phyloP scores from a whole-genome alignment of 345 rosid species.

The Euphorbia pulcherrima region DNA sequence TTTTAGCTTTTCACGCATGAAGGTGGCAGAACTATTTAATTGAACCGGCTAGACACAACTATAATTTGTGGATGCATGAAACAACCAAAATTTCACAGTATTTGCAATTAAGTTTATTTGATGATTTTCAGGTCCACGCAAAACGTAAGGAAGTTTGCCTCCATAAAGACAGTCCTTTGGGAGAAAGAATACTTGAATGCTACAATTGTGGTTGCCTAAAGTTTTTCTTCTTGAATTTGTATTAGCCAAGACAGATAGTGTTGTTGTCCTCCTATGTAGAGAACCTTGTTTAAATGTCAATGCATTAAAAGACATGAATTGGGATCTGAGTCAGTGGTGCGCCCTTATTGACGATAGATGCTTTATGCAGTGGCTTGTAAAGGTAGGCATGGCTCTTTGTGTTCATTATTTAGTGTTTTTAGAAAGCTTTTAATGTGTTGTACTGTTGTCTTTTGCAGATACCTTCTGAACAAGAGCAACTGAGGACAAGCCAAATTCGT shows the following conservation, averaged over 20 bases:
- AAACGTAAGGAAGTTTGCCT: slow-evolving; percentile 99
- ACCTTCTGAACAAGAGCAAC: slow-evolving; percentile 98
- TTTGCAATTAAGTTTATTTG: not conserved
- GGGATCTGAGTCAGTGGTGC: slow-evolving; percentile 99
- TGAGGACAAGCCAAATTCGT: slow-evolving; percentile 97
- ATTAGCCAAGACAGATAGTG: slow-evolving; percentile 98
- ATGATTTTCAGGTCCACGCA: slow-evolving; percentile 78
- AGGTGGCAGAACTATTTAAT: not conserved
- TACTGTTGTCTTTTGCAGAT: slow-evolving; percentile 41
- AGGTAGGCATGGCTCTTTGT: slow-evolving; percentile 46
- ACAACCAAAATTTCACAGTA: not conserved
- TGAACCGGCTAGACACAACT: not conserved
- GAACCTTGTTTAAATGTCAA: slow-evolving; percentile 97
- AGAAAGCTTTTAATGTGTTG: slow-evolving; percentile 19
- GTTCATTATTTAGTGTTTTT: not conserved
- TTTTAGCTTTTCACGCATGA: not conserved
- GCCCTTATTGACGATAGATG: slow-evolving; percentile 99
- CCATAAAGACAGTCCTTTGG: slow-evolving; percentile 98
- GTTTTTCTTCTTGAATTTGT: slow-evolving; percentile 98
- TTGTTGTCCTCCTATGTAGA: slow-evolving; percentile 96
- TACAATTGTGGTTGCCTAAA: slow-evolving; percentile 97
- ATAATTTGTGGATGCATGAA: not conserved
- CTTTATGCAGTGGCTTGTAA: slow-evolving; percentile 97
- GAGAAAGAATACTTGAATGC: slow-evolving; percentile 98
- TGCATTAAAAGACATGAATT: slow-evolving; percentile 99